Base-by-base conservation (phyloP, 345 rosid species). In the Dipteronia sinensis region DNA sequence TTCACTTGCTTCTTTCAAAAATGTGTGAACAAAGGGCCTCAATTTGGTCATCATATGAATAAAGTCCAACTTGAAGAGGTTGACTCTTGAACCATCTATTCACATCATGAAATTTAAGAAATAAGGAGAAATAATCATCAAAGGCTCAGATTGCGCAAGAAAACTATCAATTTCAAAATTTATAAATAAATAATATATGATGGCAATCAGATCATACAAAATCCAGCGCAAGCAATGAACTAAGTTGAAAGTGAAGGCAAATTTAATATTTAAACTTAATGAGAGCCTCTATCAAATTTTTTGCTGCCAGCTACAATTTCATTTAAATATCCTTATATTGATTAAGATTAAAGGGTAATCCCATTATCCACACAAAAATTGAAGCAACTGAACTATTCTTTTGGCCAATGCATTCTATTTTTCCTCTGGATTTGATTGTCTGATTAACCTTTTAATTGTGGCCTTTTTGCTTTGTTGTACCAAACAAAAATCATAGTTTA, bases 11-110 rank as follows among this genome's bases (percentile, higher is more conserved):
- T 94, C 97, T 80, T 90, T 88, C 49, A 96, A 78, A 84, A 96
- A 96, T 17, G 89, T 71, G 44, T 79, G 95, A 31, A 94, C 90
- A 84, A 79, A 92, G 12, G 98, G 99, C 82, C 98, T 92, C 79
- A 92, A 79, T 80, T 96, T 94, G 77, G 97, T 92, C 98, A 96
- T 92, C 92, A 92, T 90, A 40, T 81, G 88, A 97, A 96, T 90
- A 79, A 75, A 88, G 31, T 83, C 87, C 83, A 90, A 78, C 93
- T 82, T 83, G 85, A 92, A 94, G 65, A 96, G 90, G 86, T 77
- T 87, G 55, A 93, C 97, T 68, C 89, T 85, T n/a, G 90, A 80
- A 58, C 81, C 85, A 83, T 92, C 97, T 95, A 86, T 69, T 70
- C 71, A 72, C 83, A 76, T 42, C 69, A 72, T 20, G 55, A 42